phyloP scores from a whole-genome alignment of 352 stramenopile species.

The Phytophthora uliginosa region DNA sequence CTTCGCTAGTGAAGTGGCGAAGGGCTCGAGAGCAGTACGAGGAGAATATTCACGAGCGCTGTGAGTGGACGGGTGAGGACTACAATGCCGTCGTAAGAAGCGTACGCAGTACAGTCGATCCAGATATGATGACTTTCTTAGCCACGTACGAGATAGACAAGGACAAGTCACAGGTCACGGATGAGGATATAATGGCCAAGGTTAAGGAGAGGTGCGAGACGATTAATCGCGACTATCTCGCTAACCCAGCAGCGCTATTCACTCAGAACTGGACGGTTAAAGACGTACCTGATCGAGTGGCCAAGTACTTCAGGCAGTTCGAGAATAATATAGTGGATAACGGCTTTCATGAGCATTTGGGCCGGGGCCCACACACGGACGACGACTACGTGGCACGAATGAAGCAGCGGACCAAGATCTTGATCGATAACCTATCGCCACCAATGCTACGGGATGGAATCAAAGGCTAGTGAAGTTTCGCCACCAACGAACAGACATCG shows the following conservation, averaged over 20 bases:
- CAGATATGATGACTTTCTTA: slow-evolving; percentile 14
- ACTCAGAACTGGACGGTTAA: slow-evolving; percentile 11
- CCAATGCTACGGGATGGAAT: no score
- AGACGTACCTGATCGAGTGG: slow-evolving; percentile 10
- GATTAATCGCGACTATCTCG: slow-evolving; percentile 6
- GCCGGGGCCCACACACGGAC: not conserved
- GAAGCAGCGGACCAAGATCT: no score
- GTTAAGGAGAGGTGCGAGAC: slow-evolving; percentile 10
- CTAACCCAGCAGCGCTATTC: slow-evolving; percentile 18
- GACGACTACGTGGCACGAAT: no score
- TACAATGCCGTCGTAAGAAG: slow-evolving; percentile 8
- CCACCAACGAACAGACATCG: no score
- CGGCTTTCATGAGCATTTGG: slow-evolving; percentile 7
- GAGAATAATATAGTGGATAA: slow-evolving; percentile 7
- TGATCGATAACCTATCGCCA: no score
- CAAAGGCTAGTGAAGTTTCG: no score
- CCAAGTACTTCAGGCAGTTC: slow-evolving; percentile 10
- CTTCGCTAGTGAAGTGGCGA: slow-evolving; percentile 20
- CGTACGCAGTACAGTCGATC: slow-evolving; percentile 1
- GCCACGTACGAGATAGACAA: slow-evolving; percentile 18
- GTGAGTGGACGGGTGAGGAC: slow-evolving; percentile 12
- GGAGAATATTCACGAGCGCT: slow-evolving; percentile 18
- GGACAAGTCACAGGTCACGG: not conserved
- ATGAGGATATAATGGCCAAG: slow-evolving; percentile 6
- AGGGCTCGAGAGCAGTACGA: slow-evolving; percentile 21